Base-by-base conservation (phyloP, 495 filamentous ascomycete genomes). In the Talaromyces trachyspermus region DNA sequence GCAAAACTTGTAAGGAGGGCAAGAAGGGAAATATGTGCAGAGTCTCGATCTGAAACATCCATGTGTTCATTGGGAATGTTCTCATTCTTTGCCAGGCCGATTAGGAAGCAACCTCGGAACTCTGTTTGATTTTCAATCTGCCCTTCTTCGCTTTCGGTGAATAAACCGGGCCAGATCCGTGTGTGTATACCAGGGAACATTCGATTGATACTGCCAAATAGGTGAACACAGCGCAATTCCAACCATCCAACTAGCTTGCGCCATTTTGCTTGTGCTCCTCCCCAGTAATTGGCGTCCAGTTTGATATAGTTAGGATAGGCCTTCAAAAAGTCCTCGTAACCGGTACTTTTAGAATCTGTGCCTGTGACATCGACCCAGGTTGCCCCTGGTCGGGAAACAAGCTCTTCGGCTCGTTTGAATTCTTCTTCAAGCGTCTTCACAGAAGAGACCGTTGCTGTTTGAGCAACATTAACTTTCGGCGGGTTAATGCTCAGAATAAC, bases 111-210 rank as follows among this genome's bases (percentile, higher is more conserved):
- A 5, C 73, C 76, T 23, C 72, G 59, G 50, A 74, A 77, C 35
- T 75, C 72, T 0, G 50, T 38, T 18, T 20, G 10, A 8, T 19
- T 19, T 23, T 37, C 32, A 22, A 12, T 15, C 8, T 15, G 19
- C 3, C 25, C 46, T 17, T 60, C 50, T 14, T 55, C 40, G 7
- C 23, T 35, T 30, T 49, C 43, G 29, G 70, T 60, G 40, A 81
- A 82, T 10, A 77, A 59, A 19, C 62, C 72, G 9, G 79, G 79
- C 79, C 79, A 82, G 18, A 80, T 74, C 24, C 75, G 66, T 10
- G 68, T 70, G 37, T 73, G 54, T 19, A 80, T 42, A 1, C 59
- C 53, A 9, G 74, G 68, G 14, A 70, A 53, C 10, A 63, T 63
- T 22, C 64, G 65, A 42, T 69, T 55, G 26, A 82, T 53, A 50